Evolutionary conservation across 1,139 yeast species (phyloP).

Genomic region (Candida frijolesensis): DNA sequence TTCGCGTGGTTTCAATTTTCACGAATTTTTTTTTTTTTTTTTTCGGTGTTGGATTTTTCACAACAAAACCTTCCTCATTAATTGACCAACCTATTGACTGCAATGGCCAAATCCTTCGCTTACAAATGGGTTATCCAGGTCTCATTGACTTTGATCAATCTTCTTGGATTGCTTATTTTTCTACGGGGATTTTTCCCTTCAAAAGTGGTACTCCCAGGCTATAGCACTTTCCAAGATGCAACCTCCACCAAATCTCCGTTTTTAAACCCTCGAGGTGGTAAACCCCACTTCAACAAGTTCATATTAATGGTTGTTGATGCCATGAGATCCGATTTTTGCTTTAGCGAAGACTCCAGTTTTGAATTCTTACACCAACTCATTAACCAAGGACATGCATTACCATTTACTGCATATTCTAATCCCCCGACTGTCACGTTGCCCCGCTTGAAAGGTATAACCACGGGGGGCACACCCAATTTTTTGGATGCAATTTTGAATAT

Average conservation of each 20-base stretch:
- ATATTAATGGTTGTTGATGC: conserved; percentile 93
- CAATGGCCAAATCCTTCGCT: conserved; percentile 15
- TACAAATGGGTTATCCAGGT: conserved; percentile 16
- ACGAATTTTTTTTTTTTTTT: not conserved
- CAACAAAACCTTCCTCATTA: not conserved
- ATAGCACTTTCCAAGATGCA: conserved; percentile 27
- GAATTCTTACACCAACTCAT: conserved; percentile 64
- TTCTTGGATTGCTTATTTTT: conserved; percentile 61
- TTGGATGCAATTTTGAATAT: conserved; percentile 88
- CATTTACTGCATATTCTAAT: conserved; percentile 87
- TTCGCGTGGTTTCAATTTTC: too few species aligned
- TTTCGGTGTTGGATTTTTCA: not conserved
- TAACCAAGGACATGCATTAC: conserved; percentile 71
- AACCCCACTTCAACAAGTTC: conserved; percentile 64
- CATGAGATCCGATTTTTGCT: conserved; percentile 83
- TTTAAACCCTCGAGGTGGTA: conserved; percentile 12
- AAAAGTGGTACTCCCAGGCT: conserved; percentile 70
- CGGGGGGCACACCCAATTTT: conserved; percentile 80
- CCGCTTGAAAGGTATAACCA: conserved; percentile 74
- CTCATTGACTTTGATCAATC: conserved; percentile 23
- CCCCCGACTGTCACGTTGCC: conserved; percentile 88
- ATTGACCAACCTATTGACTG: not conserved
- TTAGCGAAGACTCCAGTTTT: conserved; percentile 60
- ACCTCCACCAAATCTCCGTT: conserved; percentile 23
- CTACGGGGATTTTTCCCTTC: conserved; percentile 89